phyloP scores from a whole-genome alignment of 202 grass and related monocot genomes.

The Carex arenaria region DNA sequence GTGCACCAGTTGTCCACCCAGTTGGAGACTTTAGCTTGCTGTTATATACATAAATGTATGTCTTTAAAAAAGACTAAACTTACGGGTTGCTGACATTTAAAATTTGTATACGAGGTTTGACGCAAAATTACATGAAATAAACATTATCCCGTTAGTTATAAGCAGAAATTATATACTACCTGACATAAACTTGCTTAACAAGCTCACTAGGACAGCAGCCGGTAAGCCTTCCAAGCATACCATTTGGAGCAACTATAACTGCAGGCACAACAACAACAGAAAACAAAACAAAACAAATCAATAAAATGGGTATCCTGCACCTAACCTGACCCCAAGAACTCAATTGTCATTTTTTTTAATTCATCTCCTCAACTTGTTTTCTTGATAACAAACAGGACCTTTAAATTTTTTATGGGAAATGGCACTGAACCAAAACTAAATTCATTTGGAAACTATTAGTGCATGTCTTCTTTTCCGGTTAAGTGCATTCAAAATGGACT shows the following conservation, averaged over 20 bases:
- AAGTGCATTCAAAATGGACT: not conserved
- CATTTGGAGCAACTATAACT: slow-evolving; percentile 98
- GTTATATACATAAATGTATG: slow-evolving; percentile 43
- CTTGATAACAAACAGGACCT: not conserved
- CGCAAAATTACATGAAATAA: slow-evolving; percentile 15
- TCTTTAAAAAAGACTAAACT: slow-evolving; percentile 10
- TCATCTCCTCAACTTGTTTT: not conserved
- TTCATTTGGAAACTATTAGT: not conserved
- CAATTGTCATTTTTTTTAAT: not conserved
- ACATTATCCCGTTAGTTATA: slow-evolving; percentile 1
- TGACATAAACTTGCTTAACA: slow-evolving; percentile 87
- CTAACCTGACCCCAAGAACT: not conserved
- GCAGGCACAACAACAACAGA: slow-evolving; percentile 33
- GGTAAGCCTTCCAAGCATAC: slow-evolving; percentile 91
- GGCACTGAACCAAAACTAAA: not conserved
- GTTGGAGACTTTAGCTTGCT: slow-evolving; percentile 58
- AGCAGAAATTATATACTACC: slow-evolving; percentile 41
- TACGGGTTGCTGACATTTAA: not conserved
- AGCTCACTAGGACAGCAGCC: slow-evolving; percentile 98
- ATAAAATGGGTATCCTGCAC: slow-evolving; percentile 4
- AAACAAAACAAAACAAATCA: slow-evolving; percentile 21
- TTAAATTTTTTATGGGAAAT: not conserved
- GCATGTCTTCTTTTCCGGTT: not conserved
- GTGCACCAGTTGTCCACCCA: slow-evolving; percentile 46
- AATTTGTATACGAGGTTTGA: slow-evolving; percentile 1